Base-by-base conservation (phyloP, 2,329 filamentous ascomycete genomes). In the Stemphylium lycopersici region DNA sequence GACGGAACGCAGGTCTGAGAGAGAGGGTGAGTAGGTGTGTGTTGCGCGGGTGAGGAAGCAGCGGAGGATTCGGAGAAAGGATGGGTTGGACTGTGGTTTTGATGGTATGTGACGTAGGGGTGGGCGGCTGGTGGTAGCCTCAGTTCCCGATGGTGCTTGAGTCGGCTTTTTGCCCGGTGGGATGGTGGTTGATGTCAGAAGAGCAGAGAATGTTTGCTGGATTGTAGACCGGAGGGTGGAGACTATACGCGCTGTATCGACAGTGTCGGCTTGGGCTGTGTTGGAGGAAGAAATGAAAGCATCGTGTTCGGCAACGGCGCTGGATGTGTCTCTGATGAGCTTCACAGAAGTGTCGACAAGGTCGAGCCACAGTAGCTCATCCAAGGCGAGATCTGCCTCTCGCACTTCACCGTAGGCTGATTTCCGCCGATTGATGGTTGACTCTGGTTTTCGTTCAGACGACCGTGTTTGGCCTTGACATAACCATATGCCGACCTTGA, bases 401-500 rank as follows among this genome's bases (percentile, higher is more conserved):
- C 84, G 78, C 61, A 86, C 79, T 16, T 75, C 70, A 3, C 67
- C 70, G 39, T 73, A 72, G 0, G 68, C 64, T 1, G 69, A 70
- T 40, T 71, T 72, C 3, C 68, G 62, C 24, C 63, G 55, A 42
- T 70, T 64, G 44, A 84, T 76, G 4, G 83, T 76, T 16, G 61
- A 61, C 12, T 67, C 62, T 6, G 55, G 29, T 6, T 42, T 10
- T 76, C 73, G 60, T 74, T 79, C 48, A 71, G 66, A 62, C 0
- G 83, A 84, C 67, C 89, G 90, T 43, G 86, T 91, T 71, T 96
- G 91, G 1, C 89, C 87, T 75, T 96, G 91, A 66, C 95, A 98
- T 11, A 99, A 80, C 95, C 95, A 99, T 45, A 96, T 93, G 12
- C 96, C 95, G 1, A 99, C 91, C 60, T 92, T 88, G 1, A 89